A percentile compares a stretch with the other conserved stretches of the same genome.
Evolutionary conservation across 805 yeast species (phyloP).

Genomic region (Jamesozyma jinghongensis): DNA sequence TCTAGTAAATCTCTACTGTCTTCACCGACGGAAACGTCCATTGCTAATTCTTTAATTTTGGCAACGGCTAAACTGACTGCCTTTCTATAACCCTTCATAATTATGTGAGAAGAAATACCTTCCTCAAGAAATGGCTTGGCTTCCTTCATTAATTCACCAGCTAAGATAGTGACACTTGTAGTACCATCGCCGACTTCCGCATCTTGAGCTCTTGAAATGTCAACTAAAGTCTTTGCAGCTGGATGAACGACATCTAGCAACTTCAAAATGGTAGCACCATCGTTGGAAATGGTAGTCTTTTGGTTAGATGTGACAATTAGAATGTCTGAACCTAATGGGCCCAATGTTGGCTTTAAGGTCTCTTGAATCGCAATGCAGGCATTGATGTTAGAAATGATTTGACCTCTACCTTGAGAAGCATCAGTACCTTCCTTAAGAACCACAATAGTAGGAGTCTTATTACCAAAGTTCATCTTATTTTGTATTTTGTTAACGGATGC

Average conservation of each 20-base stretch:
- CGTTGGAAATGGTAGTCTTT: constrained; percentile 91
- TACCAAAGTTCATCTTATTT: constrained; percentile 69
- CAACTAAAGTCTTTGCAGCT: constrained; percentile 93
- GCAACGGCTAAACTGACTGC: constrained; percentile 73
- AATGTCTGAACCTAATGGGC: constrained; percentile 96
- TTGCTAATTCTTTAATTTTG: constrained; percentile 65
- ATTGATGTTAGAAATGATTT: constrained; percentile 87
- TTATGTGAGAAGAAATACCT: constrained; percentile 85
- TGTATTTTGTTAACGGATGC: not conserved
- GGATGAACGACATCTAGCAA: constrained; percentile 95
- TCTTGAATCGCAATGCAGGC: constrained; percentile 97
- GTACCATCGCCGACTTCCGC: constrained; percentile 99
- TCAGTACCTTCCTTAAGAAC: constrained; percentile 98
- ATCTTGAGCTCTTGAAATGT: constrained; percentile 91
- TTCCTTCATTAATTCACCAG: constrained; percentile 91
- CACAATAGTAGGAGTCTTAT: constrained; percentile 96
- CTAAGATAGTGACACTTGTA: constrained; percentile 86
- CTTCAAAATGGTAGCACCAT: constrained; percentile 93
- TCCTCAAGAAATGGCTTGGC: constrained; percentile 88
- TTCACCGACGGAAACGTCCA: constrained; percentile 48
- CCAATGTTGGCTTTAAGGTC: constrained; percentile 86
- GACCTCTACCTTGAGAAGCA: constrained; percentile 93
- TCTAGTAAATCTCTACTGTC: constrained; percentile 58
- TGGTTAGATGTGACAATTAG: constrained; percentile 77
- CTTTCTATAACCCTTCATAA: constrained; percentile 76